Evolutionary conservation across 192 early-diverging fungal genomes (phyloP).

Genomic region (Backusella australiensis): DNA sequence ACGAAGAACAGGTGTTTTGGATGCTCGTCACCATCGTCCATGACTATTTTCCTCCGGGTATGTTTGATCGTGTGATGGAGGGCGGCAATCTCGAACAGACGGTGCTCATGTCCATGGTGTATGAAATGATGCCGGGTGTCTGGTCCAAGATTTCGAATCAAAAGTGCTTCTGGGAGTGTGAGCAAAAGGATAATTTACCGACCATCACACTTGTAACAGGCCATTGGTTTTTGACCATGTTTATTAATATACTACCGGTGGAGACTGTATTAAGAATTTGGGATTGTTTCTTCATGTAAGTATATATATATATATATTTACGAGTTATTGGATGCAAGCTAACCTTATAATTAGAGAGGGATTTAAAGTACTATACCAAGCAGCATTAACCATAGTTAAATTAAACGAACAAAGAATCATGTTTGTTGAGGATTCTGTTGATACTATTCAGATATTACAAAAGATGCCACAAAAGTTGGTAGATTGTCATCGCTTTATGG

Average conservation of each 20-base stretch:
- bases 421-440: slow-evolving; percentile 50
- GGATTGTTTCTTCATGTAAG: slow-evolving; percentile 63
- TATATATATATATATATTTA: too few species aligned
- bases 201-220: slow-evolving; percentile 75
- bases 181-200: slow-evolving; percentile 53
- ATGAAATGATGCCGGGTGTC: slow-evolving; percentile 47
- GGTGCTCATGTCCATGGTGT: slow-evolving; percentile 58
- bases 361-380: slow-evolving; percentile 68
- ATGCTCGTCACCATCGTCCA: slow-evolving; percentile 73
- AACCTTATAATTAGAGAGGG: slow-evolving; percentile 30
- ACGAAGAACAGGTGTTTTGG: slow-evolving; percentile 63
- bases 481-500: slow-evolving; percentile 59
- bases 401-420: slow-evolving; percentile 61
- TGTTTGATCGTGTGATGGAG: slow-evolving; percentile 75
- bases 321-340: slow-evolving; percentile 35
- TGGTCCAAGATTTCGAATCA: slow-evolving; percentile 46
- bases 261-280: slow-evolving; percentile 68
- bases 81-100: slow-evolving; percentile 72
- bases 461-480: slow-evolving; percentile 54
- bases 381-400: slow-evolving; percentile 67
- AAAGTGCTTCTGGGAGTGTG: slow-evolving; percentile 44
- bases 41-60: slow-evolving; percentile 68
- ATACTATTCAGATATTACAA: slow-evolving; percentile 54
- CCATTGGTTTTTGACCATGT: slow-evolving; percentile 83
- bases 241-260: slow-evolving; percentile 74